These are phyloP conservation scores for Ganoderma leucocontextum DNA, from an alignment of 1,284 basidiomycete species.

Conservation along the genomic window DNA sequence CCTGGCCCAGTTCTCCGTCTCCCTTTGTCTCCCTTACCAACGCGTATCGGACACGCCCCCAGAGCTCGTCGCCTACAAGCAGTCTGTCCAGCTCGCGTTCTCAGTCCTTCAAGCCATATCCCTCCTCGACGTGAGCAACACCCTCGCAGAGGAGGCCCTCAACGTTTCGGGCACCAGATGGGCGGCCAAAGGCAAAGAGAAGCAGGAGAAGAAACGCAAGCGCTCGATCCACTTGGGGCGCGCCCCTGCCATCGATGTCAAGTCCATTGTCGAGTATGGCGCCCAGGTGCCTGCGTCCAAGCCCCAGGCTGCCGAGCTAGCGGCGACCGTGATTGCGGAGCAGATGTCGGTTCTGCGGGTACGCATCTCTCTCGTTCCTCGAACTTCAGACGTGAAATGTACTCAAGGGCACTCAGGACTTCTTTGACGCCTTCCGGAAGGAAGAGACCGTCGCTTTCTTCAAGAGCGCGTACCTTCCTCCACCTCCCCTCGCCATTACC, in stretches of 20 bases:
- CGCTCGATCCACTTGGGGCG: constrained; percentile 18
- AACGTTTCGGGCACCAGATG: constrained; percentile 1
- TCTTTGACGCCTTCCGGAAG: not conserved
- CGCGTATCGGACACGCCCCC: constrained; percentile 8
- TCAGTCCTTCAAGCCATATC: constrained; percentile 25
- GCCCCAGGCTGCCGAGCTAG: constrained; percentile 37
- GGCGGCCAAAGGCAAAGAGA: not conserved
- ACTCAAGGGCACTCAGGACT: not conserved
- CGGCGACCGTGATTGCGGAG: constrained; percentile 28
- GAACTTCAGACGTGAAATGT: not conserved
- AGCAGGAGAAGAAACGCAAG: constrained; percentile 11
- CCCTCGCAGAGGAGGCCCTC: constrained; percentile 7
- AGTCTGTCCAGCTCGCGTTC: constrained; percentile 20
- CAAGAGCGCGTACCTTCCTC: not conserved
- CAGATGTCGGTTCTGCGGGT: not conserved
- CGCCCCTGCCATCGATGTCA: constrained; percentile 32
- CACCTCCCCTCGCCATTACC: not conserved
- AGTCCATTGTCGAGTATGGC: constrained; percentile 40
- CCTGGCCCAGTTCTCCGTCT: constrained; percentile 35
- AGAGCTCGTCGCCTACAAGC: constrained; percentile 14
- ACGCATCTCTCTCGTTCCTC: not conserved
- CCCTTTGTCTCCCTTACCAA: constrained; percentile 22
- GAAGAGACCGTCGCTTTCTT: not conserved
- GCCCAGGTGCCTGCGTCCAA: constrained; percentile 13
- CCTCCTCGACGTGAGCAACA: constrained; percentile 6